Evolutionary conservation across 176 grass and related monocot genomes (phyloP), one percentile per base, ranked within the genome.

Genomic region (Alloteropsis semialata): DNA sequence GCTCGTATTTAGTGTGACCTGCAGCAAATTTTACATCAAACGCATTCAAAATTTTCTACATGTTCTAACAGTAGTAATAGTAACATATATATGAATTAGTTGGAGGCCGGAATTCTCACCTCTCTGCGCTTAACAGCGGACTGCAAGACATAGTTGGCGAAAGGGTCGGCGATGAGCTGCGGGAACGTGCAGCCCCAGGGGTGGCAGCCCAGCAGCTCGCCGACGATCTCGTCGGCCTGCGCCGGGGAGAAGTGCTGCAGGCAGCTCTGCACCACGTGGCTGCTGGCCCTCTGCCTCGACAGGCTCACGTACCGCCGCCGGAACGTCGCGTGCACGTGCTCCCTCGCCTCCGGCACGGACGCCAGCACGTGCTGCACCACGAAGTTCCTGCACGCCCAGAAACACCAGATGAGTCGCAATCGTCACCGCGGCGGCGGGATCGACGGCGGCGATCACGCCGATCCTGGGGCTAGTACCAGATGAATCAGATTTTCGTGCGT

Each of bases 201-300:
- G 25, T 19, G 21, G 15, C 65, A 42, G 0, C 2, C 16, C 1
- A 85, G 38, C 37, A 85, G 83, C 37, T 85, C 83, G 1, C 22
- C 1, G 8, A 85, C 51, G 64, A 70, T 70, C 74, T 78, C 18
- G 13, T 77, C 30, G 1, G 14, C 38, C 28, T 78, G 14, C 9
- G 17, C 37, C 62, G 22, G 7, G 0, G 83, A 56, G 50, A 85
- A 71, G 51, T 28, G 18, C 39, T 58, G 21, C 4, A 85, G 51
- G 74, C 74, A 78, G 0, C 10, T 21, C 83, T 85, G 83, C 74
- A 85, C 74, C 5, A 85, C 83, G 74, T 85, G 65, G 83, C 74
- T 85, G 74, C 83, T 39, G 64, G 27, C 28, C 74, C 33, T 61
- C 83, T 85, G 83, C 65, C 21, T 45, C 19, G 83, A 46, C 64